These are phyloP conservation scores for Verticillium albo-atrum DNA, from an alignment of 2,329 filamentous ascomycete genomes.

Conservation along the genomic window DNA sequence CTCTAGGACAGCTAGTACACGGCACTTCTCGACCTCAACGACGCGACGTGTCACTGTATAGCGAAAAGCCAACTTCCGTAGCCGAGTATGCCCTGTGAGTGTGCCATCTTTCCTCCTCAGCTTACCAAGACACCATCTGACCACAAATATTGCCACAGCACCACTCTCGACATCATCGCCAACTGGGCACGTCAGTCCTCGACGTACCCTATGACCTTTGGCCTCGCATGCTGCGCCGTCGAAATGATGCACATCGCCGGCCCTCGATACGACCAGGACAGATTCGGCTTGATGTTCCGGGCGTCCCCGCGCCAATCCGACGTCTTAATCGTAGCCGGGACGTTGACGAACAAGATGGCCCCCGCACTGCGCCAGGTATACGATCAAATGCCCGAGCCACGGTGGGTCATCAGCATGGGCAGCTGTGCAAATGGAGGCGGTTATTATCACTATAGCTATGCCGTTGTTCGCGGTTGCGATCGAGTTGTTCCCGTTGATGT, in stretches of 20 bases:
- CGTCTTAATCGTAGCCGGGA: slow-evolving; percentile 91
- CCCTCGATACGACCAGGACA: slow-evolving; percentile 84
- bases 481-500: slow-evolving; percentile 75
- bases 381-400: slow-evolving; percentile 93
- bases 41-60: no score
- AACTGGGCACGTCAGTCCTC: slow-evolving; percentile 85
- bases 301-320: slow-evolving; percentile 84
- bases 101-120: no score
- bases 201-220: slow-evolving; percentile 86
- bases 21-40: no score
- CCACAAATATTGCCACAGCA: slow-evolving; percentile 39
- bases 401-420: slow-evolving; percentile 82
- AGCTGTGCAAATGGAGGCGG: slow-evolving; percentile 81
- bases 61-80: no score
- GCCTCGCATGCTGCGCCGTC: slow-evolving; percentile 81
- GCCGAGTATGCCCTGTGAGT: no score
- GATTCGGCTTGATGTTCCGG: slow-evolving; percentile 85
- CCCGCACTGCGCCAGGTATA: slow-evolving; percentile 86
- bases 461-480: slow-evolving; percentile 67
- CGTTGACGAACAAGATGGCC: slow-evolving; percentile 94
- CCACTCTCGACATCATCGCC: slow-evolving; percentile 71
- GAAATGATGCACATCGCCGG: slow-evolving; percentile 93
- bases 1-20: no score
- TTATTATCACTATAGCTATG: slow-evolving; percentile 85
- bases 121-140: no score